Conservation (phyloP, 139 green algal genomes). For the Micromonas pusilla region DNA sequence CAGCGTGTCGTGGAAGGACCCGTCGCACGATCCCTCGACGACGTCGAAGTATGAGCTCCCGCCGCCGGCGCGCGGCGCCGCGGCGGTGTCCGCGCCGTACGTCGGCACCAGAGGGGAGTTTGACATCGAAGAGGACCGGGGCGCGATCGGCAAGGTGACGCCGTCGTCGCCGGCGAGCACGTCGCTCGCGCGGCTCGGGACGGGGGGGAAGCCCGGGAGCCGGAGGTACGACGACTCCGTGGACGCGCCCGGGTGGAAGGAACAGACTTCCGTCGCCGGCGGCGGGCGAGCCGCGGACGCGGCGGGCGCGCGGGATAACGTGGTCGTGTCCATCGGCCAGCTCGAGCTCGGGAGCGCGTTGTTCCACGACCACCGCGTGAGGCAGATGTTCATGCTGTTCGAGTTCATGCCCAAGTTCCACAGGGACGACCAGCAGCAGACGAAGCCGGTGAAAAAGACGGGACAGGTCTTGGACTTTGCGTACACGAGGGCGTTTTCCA, state of each 20-base stretch:
- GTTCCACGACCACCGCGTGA: background rate
- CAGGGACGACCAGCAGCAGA: background rate
- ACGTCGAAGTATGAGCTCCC: background rate
- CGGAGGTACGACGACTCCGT: no score
- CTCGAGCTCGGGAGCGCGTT: background rate
- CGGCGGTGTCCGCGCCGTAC: background rate
- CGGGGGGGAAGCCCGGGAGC: no score
- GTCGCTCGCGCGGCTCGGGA: background rate
- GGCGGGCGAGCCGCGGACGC: no score
- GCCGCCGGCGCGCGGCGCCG: no score
- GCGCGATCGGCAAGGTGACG: background rate
- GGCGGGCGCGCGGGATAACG: background rate
- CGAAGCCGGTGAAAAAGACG: background rate
- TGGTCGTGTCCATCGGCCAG: background rate
- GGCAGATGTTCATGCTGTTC: background rate
- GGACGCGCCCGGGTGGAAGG: no score
- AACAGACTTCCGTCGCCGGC: no score
- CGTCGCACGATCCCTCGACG: background rate
- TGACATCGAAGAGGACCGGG: background rate
- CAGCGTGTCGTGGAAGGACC: background rate
- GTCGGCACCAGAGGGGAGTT: no score
- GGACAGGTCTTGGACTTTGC: background rate
- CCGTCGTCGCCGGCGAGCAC: background rate
- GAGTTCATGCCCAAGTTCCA: background rate
- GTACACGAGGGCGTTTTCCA: background rate